Evolutionary conservation across 805 yeast species (phyloP), one percentile per base, ranked within the genome.

Genomic region (Ascoidea asiatica): DNA sequence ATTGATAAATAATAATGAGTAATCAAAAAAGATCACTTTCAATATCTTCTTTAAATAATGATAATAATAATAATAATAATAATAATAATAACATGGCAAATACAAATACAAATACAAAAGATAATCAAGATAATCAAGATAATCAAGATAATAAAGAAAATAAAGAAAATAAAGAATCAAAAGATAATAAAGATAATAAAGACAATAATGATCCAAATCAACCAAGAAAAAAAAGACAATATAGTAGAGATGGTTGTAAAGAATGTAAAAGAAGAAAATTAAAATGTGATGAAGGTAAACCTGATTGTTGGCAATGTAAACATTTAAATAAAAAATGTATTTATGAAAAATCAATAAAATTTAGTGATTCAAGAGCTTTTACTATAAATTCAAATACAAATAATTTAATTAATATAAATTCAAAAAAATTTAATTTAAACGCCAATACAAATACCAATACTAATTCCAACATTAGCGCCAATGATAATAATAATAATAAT

Each of bases 241-340:
- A 70, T 49, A 65, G 71, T 21, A 56, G 72, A 42, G 62, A 66
- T 45, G 75, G 75, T 5, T 70, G 75, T 46, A 52, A 53, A 38
- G 70, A 67, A 49, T 70, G 75, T 53, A 69, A 69, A 52, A 50
- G 67, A 39, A 55, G 73, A 37, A 67, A 66, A 47, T 54, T 65
- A 44, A 69, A 64, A 54, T 65, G 69, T 50, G 70, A 64, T 50
- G 69, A 65, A 44, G 49, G 48, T 4, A 63, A 63, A 42, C 69
- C 69, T 1, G 50, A 48, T 15, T 69, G 75, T 44, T 57, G 67
- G 61, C 67, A 66, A 41, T 69, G 75, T 44, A 46, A 58, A 1
- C 59, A 59, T 29, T 44, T 65, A 15, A 58, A 59, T 7, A 65
- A 65, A 51, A 53, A 55, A 3, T 69, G 75, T 48, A 50, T 54